A percentile compares a stretch with the other conserved stretches of the same genome.
phyloP scores from a whole-genome alignment of 768 basidiomycete species.

The Cystofilobasidium capitatum region DNA sequence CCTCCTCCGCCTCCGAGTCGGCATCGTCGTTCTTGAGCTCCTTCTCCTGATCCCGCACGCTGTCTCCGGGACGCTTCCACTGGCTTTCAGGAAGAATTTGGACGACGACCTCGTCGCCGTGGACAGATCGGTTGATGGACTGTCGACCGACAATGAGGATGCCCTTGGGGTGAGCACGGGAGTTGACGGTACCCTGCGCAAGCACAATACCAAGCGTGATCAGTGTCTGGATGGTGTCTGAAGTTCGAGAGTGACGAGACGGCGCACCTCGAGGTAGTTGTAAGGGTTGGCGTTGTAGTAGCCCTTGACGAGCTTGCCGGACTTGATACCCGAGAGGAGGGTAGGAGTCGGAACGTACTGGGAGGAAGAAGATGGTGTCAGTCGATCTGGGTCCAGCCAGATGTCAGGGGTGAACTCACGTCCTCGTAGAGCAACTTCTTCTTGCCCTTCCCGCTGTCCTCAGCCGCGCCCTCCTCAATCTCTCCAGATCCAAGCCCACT shows the following conservation, averaged over 20 bases:
- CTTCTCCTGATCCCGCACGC: conserved; percentile 90
- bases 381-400: neutral
- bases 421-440: conserved; percentile 51
- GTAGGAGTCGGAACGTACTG: conserved; percentile 71
- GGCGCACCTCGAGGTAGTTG: conserved; percentile 79
- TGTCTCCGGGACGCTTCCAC: conserved; percentile 86
- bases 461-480: conserved; percentile 41
- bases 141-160: conserved; percentile 77
- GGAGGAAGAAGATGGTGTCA: neutral
- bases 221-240: neutral
- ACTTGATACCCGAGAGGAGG: conserved; percentile 71
- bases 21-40: conserved; percentile 81
- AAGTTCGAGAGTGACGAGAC: neutral
- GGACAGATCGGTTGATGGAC: conserved; percentile 89
- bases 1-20: conserved; percentile 44
- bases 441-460: conserved; percentile 30
- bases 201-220: neutral
- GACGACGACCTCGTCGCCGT: conserved; percentile 86
- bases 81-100: conserved; percentile 75
- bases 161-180: conserved; percentile 62
- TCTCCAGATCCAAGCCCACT: conserved; percentile 44
- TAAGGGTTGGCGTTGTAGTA: conserved; percentile 91
- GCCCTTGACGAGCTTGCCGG: conserved; percentile 75
- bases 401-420: conserved; percentile 40
- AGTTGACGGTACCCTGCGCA: conserved; percentile 65